Conservation (phyloP, 257 asterid species). For the Ballota nigra region DNA sequence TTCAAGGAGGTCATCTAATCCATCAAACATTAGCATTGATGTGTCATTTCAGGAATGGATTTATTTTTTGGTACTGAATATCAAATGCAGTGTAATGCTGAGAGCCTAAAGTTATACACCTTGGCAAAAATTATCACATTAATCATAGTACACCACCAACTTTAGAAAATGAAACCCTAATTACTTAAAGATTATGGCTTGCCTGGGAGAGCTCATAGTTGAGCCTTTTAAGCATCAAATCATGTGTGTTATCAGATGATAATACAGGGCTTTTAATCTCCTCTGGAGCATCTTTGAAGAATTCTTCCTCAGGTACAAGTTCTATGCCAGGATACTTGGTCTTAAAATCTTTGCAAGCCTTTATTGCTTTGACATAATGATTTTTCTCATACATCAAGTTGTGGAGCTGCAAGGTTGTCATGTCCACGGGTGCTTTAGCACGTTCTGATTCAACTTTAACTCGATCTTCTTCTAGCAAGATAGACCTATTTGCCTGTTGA, state of each 20-base stretch:
- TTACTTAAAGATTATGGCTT: slow-evolving; percentile 12
- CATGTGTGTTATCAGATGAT: slow-evolving; percentile 65
- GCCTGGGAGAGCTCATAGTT: slow-evolving; percentile 91
- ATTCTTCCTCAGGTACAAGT: slow-evolving; percentile 91
- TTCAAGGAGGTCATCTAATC: not conserved
- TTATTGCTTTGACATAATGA: slow-evolving; percentile 93
- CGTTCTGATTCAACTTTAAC: slow-evolving; percentile 86
- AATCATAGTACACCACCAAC: not conserved
- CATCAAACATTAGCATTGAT: not conserved
- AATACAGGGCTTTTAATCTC: slow-evolving; percentile 62
- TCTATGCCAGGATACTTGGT: slow-evolving; percentile 87
- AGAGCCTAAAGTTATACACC: not conserved
- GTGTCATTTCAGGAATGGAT: not conserved
- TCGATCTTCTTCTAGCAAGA: slow-evolving; percentile 91
- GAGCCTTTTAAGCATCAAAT: slow-evolving; percentile 93
- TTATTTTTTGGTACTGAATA: not conserved
- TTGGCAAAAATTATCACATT: not conserved
- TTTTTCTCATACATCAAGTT: slow-evolving; percentile 94
- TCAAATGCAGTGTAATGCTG: not conserved
- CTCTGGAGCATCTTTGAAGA: slow-evolving; percentile 73
- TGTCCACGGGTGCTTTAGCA: slow-evolving; percentile 84
- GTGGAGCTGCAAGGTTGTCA: slow-evolving; percentile 92
- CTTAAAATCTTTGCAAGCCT: slow-evolving; percentile 93
- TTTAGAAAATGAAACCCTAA: not conserved
- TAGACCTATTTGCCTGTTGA: slow-evolving; percentile 87